Evolutionary conservation across 2,329 filamentous ascomycete species (phyloP).

Genomic region (Colletotrichum paranaense): DNA sequence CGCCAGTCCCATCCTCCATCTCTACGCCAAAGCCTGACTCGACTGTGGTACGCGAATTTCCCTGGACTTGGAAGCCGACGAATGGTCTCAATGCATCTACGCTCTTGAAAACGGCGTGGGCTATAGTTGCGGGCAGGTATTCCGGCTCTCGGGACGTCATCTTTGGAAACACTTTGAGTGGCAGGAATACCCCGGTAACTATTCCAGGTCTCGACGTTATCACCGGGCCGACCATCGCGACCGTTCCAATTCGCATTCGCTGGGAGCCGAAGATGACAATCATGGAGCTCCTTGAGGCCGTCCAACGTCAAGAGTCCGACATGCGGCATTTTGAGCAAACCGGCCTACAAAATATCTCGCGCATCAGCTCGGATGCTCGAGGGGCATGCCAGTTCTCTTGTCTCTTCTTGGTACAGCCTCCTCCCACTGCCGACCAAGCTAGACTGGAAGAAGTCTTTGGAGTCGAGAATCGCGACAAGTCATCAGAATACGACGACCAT

Average conservation of each 20-base stretch:
- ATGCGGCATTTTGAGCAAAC: constrained; percentile 42
- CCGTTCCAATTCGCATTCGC: background rate
- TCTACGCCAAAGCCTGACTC: background rate
- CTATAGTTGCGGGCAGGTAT: constrained; percentile 49
- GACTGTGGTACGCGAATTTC: background rate
- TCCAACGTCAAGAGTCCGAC: constrained; percentile 36
- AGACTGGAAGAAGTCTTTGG: background rate
- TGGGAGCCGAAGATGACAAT: background rate
- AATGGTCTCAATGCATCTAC: background rate
- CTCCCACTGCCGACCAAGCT: background rate
- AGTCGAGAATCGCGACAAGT: background rate
- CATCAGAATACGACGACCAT: background rate
- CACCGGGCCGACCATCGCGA: background rate
- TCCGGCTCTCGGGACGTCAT: constrained; percentile 48
- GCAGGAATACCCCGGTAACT: constrained; percentile 20
- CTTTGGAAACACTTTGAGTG: constrained; percentile 52
- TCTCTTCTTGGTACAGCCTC: background rate
- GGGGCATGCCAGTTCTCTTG: background rate
- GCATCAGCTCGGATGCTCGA: background rate
- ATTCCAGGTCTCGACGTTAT: background rate
- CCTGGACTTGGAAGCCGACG: background rate
- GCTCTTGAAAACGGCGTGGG: constrained; percentile 53
- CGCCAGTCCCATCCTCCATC: background rate
- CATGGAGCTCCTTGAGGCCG: background rate
- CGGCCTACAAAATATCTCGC: constrained; percentile 41